A percentile compares a stretch with the other conserved stretches of the same genome.
These are phyloP conservation scores for Zymoseptoria crescenta DNA, from an alignment of 2,329 filamentous ascomycete species.

Conservation along the genomic window DNA sequence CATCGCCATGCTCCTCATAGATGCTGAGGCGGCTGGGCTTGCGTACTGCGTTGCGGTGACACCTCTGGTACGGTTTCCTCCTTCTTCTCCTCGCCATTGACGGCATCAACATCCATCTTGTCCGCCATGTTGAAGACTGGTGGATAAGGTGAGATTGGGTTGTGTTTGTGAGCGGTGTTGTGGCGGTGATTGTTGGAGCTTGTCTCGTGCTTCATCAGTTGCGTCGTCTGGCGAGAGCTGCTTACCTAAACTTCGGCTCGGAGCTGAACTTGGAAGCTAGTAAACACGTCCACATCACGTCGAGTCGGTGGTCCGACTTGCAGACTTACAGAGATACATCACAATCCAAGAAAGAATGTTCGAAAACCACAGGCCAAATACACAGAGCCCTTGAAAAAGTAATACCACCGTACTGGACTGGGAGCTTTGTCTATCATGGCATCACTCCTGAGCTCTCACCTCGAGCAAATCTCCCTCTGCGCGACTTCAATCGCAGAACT, in stretches of 20 bases:
- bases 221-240: constrained; percentile 7
- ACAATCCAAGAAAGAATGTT: background rate
- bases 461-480: constrained; percentile 45
- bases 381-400: background rate
- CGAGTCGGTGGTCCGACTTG: background rate
- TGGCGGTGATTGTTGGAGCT: background rate
- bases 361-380: background rate
- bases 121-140: constrained; percentile 37
- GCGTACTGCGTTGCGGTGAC: constrained; percentile 28
- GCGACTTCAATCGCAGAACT: constrained; percentile 42
- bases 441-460: constrained; percentile 40
- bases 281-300: constrained; percentile 3
- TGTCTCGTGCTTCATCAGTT: constrained; percentile 11
- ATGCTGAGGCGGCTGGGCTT: constrained; percentile 12
- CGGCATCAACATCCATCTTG: constrained; percentile 39
- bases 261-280: background rate
- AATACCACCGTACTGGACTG: background rate
- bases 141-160: constrained; percentile 3
- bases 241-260: background rate
- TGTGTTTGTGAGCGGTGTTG: constrained; percentile 8
- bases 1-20: background rate
- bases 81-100: constrained; percentile 34
- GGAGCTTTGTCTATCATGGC: constrained; percentile 15
- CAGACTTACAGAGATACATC: background rate
- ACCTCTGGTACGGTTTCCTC: constrained; percentile 31